A percentile compares a stretch with the other conserved stretches of the same genome.
These are phyloP conservation scores for Adansonia gregorii DNA, from an alignment of 441 rosid genomes.

Conservation along the genomic window DNA sequence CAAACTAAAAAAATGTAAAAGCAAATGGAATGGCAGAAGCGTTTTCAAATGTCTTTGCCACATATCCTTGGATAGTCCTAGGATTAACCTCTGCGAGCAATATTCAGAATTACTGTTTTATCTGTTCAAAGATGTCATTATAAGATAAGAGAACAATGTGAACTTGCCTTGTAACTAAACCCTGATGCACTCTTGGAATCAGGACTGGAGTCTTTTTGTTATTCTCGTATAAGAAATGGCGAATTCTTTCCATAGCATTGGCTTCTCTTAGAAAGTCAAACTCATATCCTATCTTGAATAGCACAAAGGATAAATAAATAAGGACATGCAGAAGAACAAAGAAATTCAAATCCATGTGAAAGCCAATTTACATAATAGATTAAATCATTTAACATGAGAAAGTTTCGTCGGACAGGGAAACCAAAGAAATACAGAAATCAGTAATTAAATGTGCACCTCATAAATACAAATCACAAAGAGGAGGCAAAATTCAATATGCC, in stretches of 20 bases:
- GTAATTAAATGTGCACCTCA: not conserved
- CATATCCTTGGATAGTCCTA: conserved; percentile 13
- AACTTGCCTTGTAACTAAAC: conserved; percentile 77
- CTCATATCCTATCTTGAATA: conserved; percentile 83
- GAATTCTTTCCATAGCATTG: conserved; percentile 80
- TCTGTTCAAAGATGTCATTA: not conserved
- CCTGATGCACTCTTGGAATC: conserved; percentile 67
- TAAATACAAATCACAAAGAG: not conserved
- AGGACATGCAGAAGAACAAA: conserved; percentile 17
- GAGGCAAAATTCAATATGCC: not conserved
- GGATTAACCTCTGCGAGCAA: not conserved
- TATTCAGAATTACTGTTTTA: not conserved
- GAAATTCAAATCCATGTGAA: conserved; percentile 25
- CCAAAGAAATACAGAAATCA: not conserved
- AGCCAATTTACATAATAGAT: not conserved
- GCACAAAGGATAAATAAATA: conserved; percentile 31
- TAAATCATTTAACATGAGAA: not conserved
- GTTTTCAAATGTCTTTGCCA: not conserved
- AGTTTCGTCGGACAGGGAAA: not conserved
- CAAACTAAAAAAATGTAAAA: conserved; percentile 3
- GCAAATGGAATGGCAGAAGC: conserved; percentile 12
- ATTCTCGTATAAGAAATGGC: conserved; percentile 62
- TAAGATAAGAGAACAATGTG: not conserved
- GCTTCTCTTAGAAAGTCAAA: conserved; percentile 93
- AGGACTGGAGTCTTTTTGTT: conserved; percentile 82